These are phyloP conservation scores for Fusarium palustre DNA, from an alignment of 2,329 filamentous ascomycete genomes.

Conservation along the genomic window DNA sequence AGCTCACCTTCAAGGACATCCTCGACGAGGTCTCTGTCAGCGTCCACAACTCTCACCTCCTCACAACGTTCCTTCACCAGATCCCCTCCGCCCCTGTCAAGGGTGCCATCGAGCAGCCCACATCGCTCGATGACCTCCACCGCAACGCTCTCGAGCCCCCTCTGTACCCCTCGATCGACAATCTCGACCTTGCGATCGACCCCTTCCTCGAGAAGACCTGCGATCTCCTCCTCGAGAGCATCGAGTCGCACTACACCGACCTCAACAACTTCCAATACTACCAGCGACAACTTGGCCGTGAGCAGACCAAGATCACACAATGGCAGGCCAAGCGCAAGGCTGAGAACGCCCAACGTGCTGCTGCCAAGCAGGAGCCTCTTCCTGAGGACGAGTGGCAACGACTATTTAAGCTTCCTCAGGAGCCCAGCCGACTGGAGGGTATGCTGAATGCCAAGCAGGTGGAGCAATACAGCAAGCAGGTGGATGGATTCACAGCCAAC, in stretches of 20 bases:
- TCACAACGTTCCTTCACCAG: constrained; percentile 95
- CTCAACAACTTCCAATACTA: constrained; percentile 99
- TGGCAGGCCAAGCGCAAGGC: constrained; percentile 98
- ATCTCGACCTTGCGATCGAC: constrained; percentile 92
- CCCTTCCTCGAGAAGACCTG: constrained; percentile 98
- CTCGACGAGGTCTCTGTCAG: constrained; percentile 88
- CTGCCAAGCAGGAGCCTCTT: constrained; percentile 88
- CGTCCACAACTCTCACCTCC: constrained; percentile 96
- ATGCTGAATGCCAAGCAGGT: constrained; percentile 97
- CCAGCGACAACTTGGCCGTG: constrained; percentile 90
- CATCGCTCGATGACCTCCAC: constrained; percentile 82
- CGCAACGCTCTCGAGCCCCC: constrained; percentile 71
- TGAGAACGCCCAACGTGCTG: constrained; percentile 86
- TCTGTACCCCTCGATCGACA: constrained; percentile 88
- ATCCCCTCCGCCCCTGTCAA: constrained; percentile 74
- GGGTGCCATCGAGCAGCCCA: constrained; percentile 78
- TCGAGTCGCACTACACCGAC: constrained; percentile 98
- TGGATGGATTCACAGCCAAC: constrained; percentile 93
- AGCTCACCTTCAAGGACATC: constrained; percentile 93
- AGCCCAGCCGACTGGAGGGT: constrained; percentile 91
- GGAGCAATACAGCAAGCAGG: constrained; percentile 96
- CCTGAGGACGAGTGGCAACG: constrained; percentile 99
- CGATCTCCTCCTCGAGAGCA: constrained; percentile 94
- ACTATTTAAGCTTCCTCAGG: constrained; percentile 96
- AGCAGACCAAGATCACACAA: constrained; percentile 95